phyloP scores from a whole-genome alignment of 345 rosid genomes.

The Salix suchowensis region DNA sequence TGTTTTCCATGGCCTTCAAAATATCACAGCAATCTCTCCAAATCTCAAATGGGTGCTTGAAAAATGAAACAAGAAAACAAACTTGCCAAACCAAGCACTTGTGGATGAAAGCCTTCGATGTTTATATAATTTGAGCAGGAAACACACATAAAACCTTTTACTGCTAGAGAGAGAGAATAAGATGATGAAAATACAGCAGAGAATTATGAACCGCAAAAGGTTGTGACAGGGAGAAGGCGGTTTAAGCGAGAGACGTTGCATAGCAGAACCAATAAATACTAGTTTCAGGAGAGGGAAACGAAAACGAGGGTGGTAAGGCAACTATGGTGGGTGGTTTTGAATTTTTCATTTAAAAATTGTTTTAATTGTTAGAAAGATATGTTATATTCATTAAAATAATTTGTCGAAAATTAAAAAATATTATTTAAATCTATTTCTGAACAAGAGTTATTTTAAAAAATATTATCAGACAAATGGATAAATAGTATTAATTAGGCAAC shows the following conservation, averaged over 20 bases:
- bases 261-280: constrained; percentile 32
- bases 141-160: not conserved
- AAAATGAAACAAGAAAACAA: not conserved
- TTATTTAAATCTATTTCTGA: no score
- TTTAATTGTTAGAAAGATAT: not conserved
- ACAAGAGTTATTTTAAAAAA: no score
- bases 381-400: not conserved
- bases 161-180: not conserved
- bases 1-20: constrained; percentile 31
- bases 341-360: constrained; percentile 5
- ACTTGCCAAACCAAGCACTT: not conserved
- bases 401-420: no score
- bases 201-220: not conserved
- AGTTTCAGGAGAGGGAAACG: constrained; percentile 14
- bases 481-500: not conserved
- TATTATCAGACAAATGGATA: no score
- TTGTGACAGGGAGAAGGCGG: not conserved
- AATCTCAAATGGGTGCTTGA: not conserved
- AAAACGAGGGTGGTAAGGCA: constrained; percentile 45
- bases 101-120: no score
- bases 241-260: constrained; percentile 12
- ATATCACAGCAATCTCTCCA: not conserved
- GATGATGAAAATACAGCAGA: not conserved
- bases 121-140: not conserved
- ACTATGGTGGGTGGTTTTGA: constrained; percentile 25